Conservation (phyloP, 176 grass and related monocot species). For the Hordeum marinum region DNA sequence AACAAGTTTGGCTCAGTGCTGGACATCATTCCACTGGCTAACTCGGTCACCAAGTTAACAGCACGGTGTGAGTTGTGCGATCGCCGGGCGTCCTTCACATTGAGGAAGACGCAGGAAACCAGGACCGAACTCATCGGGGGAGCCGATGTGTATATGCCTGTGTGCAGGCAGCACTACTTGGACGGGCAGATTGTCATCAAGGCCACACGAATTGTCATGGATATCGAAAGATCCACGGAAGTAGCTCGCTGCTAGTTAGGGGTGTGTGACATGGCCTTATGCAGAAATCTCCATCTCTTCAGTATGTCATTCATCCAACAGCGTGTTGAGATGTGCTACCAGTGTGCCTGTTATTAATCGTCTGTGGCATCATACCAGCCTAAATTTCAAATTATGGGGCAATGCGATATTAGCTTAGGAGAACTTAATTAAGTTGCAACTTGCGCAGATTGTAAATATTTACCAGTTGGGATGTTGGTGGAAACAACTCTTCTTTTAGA, state of each 20-base stretch:
- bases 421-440: not conserved
- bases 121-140: slow-evolving; percentile 84
- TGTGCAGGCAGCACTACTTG: slow-evolving; percentile 84
- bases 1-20: slow-evolving; percentile 87
- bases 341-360: not conserved
- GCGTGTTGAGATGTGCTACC: not conserved
- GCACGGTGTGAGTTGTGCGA: slow-evolving; percentile 77
- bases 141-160: slow-evolving; percentile 88
- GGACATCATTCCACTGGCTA: slow-evolving; percentile 82
- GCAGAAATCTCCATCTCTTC: not conserved
- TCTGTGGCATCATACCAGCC: not conserved
- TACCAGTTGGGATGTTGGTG: not conserved
- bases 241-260: slow-evolving; percentile 7
- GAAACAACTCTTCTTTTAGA: too few species aligned
- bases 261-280: not conserved
- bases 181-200: slow-evolving; percentile 64
- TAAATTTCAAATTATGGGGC: not conserved
- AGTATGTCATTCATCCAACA: not conserved
- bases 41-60: slow-evolving; percentile 82
- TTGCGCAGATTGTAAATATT: slow-evolving; percentile 25
- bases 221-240: slow-evolving; percentile 49
- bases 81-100: slow-evolving; percentile 69
- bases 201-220: slow-evolving; percentile 69
- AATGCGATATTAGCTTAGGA: not conserved
- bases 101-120: slow-evolving; percentile 85